Percentiles rank a stretch among this genome's conserved stretches.
These are phyloP conservation scores for Xerocomus potaroensis DNA, from an alignment of 768 basidiomycete species.

Conservation along the genomic window DNA sequence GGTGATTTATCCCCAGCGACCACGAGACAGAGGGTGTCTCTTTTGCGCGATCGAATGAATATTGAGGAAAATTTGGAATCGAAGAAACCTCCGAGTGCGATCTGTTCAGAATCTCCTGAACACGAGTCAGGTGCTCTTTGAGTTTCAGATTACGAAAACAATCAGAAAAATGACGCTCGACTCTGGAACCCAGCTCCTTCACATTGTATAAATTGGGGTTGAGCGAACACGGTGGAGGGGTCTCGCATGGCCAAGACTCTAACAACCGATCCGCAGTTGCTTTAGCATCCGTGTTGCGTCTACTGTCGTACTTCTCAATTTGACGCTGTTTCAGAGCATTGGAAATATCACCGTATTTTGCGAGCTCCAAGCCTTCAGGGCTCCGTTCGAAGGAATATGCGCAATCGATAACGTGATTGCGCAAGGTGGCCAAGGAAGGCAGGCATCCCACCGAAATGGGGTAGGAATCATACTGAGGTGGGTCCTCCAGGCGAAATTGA, in stretches of 20 bases:
- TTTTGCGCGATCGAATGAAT: neutral
- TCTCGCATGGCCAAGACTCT: conserved; percentile 17
- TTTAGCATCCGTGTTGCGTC: neutral
- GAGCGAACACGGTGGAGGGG: conserved; percentile 5
- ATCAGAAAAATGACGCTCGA: conserved; percentile 4
- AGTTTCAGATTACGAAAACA: conserved; percentile 14
- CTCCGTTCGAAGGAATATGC: conserved; percentile 4
- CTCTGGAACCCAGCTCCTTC: neutral
- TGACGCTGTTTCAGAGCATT: neutral
- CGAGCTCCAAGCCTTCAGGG: conserved; percentile 2
- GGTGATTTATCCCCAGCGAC: neutral
- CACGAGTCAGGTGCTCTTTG: neutral
- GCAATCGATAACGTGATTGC: neutral
- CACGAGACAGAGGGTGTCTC: conserved; percentile 12
- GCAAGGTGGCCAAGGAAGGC: neutral
- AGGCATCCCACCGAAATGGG: conserved; percentile 7
- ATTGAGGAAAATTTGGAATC: no score
- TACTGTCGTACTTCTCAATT: neutral
- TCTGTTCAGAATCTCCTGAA: neutral
- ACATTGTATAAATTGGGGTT: conserved; percentile 3
- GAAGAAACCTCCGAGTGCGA: neutral
- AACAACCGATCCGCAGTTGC: conserved; percentile 3
- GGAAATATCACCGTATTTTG: neutral
- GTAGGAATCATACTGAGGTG: conserved; percentile 13
- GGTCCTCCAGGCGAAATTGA: conserved; percentile 5